Evolutionary conservation across 441 rosid genomes (phyloP), one percentile per base, ranked within the genome.

Genomic region (Melastoma candidum): DNA sequence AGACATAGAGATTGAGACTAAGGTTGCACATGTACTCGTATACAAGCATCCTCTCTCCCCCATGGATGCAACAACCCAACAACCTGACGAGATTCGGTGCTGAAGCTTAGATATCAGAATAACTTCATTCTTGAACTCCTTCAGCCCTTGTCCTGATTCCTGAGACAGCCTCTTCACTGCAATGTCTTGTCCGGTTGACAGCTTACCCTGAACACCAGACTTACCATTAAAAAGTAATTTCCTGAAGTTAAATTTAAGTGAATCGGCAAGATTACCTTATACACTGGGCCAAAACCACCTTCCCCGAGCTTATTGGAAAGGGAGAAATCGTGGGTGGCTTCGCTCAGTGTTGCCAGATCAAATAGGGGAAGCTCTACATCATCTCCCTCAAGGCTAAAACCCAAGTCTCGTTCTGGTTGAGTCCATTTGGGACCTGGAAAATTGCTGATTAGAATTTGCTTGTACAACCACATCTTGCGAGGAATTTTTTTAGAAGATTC

Each of bases 21-120:
- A 67, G 69, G 63, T 78, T 80, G 7, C 76, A 75, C 61, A 81
- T 46, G 46, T 70, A 78, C 46, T 82, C 87, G 29, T 87, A 87
- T 41, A 87, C 51, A 53, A 87, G 58, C 77, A 82, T 77, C 54
- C 61, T 71, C 53, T 84, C 90, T 60, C 66, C 69, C 29, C 49
- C 48, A 12, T 84, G 61, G 53, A 75, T 72, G 65, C 85, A 74
- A 17, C 71, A 80, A 2, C 89, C 89, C 2, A 26, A 26, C 54
- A 12, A 50, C 14, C 54, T 50, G 13, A 4, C 8, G 41, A 41
- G 39, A 50, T 7, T 24, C 10, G 43, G 54, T 78, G 95, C 57
- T 81, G 95, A 54, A 83, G 73, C 48, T 78, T 81, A 0, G 78
- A 75, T 17, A 81, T 76, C 49, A 81, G 48, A 41, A 29, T 39